A percentile compares a stretch with the other conserved stretches of the same genome.
phyloP scores from a whole-genome alignment of 2,329 filamentous ascomycete genomes.

The Chrysoporthe cubensis region DNA sequence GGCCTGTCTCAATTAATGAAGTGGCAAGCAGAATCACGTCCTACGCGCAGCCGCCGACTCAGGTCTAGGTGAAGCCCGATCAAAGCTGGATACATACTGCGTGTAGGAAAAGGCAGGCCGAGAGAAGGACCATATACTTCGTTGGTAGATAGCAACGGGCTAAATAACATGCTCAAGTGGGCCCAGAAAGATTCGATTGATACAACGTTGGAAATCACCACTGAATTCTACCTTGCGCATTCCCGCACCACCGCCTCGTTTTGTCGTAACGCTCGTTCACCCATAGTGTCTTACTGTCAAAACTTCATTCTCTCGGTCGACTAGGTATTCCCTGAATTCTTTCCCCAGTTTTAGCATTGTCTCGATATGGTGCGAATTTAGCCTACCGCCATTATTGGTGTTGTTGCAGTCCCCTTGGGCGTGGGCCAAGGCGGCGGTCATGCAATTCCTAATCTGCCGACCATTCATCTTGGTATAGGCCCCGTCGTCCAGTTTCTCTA shows the following conservation, averaged over 20 bases:
- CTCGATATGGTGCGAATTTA: background rate
- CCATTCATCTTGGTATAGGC: background rate
- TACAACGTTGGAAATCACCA: background rate
- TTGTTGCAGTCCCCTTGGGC: background rate
- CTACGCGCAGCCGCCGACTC: background rate
- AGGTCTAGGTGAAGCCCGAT: background rate
- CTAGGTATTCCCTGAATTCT: background rate
- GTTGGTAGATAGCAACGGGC: background rate
- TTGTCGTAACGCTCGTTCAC: no score
- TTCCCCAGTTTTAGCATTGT: background rate
- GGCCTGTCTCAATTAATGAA: background rate
- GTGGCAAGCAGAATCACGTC: background rate
- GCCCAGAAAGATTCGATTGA: background rate
- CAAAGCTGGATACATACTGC: background rate
- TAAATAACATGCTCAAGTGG: background rate
- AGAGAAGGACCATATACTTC: background rate
- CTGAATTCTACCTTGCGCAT: no score
- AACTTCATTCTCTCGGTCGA: background rate
- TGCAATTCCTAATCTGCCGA: background rate
- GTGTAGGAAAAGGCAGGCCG: background rate
- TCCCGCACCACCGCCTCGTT: no score
- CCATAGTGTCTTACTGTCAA: no score
- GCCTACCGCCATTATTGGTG: rapidly evolving
- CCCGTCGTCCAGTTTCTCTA: background rate
- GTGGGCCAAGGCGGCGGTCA: background rate